Conservation (phyloP, 1,284 basidiomycete genomes). For the Cryptococcus maquisensis region DNA sequence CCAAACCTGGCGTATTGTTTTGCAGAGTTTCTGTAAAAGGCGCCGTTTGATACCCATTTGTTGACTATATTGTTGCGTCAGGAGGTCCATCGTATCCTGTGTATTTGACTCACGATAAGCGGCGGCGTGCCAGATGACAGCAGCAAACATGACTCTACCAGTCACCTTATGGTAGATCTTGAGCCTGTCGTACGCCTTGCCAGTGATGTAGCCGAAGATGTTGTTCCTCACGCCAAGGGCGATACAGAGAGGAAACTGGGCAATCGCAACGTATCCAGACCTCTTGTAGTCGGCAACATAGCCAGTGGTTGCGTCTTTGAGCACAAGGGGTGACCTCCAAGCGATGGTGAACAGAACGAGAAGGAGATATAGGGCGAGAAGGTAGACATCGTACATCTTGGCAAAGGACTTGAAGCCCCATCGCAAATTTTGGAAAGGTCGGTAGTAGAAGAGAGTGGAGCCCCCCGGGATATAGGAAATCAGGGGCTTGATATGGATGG, state of each 20-base stretch:
- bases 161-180: conserved; percentile 75
- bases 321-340: conserved; percentile 31
- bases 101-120: conserved; percentile 27
- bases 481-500: conserved; percentile 32
- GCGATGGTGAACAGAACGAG: conserved; percentile 28
- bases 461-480: conserved; percentile 27
- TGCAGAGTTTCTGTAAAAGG: conserved; percentile 11
- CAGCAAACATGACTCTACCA: conserved; percentile 63
- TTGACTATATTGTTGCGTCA: conserved; percentile 20
- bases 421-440: conserved; percentile 33
- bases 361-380: conserved; percentile 34
- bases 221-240: conserved; percentile 47
- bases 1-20: conserved; percentile 27
- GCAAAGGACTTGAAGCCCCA: conserved; percentile 24
- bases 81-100: not conserved
- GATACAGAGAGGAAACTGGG: conserved; percentile 43
- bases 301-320: conserved; percentile 18
- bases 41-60: conserved; percentile 29
- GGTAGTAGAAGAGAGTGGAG: conserved; percentile 16
- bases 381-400: conserved; percentile 26
- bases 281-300: conserved; percentile 39
- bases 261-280: conserved; percentile 38
- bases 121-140: conserved; percentile 58
- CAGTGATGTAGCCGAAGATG: conserved; percentile 51
- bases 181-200: conserved; percentile 68